phyloP scores from a whole-genome alignment of 768 basidiomycete genomes.

The Chalciporus piperatus region DNA sequence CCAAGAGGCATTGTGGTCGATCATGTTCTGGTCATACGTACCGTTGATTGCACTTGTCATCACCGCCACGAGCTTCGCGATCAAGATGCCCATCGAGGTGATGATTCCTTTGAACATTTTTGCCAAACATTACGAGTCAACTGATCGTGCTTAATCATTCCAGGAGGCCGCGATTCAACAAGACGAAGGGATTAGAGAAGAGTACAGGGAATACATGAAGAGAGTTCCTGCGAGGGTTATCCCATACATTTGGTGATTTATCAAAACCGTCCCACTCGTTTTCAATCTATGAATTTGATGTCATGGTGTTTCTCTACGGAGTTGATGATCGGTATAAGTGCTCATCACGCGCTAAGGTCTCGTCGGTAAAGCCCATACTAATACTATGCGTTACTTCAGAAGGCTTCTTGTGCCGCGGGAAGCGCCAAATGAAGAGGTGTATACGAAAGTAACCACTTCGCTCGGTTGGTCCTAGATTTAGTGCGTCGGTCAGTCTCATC shows the following conservation, averaged over 20 bases:
- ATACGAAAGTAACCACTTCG: no score
- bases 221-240: constrained; percentile 22
- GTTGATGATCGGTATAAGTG: no score
- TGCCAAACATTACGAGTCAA: neutral
- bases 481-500: no score
- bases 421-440: no score
- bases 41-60: constrained; percentile 19
- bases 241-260: constrained; percentile 18
- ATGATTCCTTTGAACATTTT: neutral
- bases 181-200: constrained; percentile 11
- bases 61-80: constrained; percentile 7
- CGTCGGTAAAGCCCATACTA: no score
- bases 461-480: no score
- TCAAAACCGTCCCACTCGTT: neutral
- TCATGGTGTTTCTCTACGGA: no score
- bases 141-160: neutral
- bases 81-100: constrained; percentile 32
- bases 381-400: no score
- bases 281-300: neutral
- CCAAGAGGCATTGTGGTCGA: constrained; percentile 9
- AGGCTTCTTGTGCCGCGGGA: no score
- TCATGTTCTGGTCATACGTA: constrained; percentile 27
- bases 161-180: constrained; percentile 25
- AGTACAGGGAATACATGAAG: constrained; percentile 22
- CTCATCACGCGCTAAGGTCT: no score